phyloP scores from a whole-genome alignment of 2,329 filamentous ascomycete species.

The Verticillium longisporum region DNA sequence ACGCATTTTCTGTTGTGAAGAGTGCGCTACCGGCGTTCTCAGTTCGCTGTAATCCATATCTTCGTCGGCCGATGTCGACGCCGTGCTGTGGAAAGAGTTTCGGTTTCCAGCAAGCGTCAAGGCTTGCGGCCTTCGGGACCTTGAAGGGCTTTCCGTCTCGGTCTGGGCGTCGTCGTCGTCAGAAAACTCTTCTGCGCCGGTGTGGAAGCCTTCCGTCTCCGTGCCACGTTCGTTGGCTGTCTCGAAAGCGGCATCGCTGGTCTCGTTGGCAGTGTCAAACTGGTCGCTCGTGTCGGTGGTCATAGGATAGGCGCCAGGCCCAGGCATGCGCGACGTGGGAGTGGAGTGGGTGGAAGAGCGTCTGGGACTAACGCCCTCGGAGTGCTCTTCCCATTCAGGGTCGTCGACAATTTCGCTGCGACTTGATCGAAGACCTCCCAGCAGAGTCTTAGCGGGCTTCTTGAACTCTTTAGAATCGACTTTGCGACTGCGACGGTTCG shows the following conservation, averaged over 20 bases:
- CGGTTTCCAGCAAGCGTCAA: conserved; percentile 42
- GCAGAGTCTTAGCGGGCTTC: conserved; percentile 60
- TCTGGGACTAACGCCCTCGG: conserved; percentile 45
- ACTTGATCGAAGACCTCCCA: conserved; percentile 68
- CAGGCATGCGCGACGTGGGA: conserved; percentile 18
- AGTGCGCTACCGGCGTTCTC: conserved; percentile 55
- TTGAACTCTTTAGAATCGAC: conserved; percentile 63
- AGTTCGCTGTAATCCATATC: conserved; percentile 48
- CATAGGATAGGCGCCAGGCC: conserved; percentile 4
- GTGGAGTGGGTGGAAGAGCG: conserved; percentile 26
- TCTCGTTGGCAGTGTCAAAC: conserved; percentile 79
- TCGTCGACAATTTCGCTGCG: conserved; percentile 78
- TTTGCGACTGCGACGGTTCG: conserved; percentile 57
- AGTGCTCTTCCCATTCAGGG: conserved; percentile 82
- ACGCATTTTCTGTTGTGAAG: conserved; percentile 60
- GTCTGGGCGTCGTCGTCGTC: conserved; percentile 71
- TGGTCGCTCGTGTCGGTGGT: conserved; percentile 53
- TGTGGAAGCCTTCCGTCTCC: conserved; percentile 93
- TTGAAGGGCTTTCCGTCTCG: conserved; percentile 67
- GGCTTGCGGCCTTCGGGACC: conserved; percentile 32
- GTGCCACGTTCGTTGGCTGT: conserved; percentile 73
- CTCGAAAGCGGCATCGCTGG: conserved; percentile 57
- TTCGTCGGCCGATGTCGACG: conserved; percentile 75
- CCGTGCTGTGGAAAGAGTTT: conserved; percentile 75
- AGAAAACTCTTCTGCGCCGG: conserved; percentile 69